Evolutionary conservation across 805 yeast species (phyloP), one percentile per base, ranked within the genome.

Genomic region (Candida piceae): DNA sequence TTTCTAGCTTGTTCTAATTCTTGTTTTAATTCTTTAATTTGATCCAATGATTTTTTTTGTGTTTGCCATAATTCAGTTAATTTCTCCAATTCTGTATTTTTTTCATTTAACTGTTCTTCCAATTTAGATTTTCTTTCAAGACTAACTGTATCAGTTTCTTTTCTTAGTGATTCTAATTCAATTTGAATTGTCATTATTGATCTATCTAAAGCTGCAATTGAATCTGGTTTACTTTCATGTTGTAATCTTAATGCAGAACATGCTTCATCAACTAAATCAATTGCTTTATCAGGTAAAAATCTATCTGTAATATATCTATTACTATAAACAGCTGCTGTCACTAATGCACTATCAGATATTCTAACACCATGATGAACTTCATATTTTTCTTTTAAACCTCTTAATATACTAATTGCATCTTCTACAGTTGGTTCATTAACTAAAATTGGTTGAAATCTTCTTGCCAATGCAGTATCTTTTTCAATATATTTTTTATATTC

Each of bases 311-410:
- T 85, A 58, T 90, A 90, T 45, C 98, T 72, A 55, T 87, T 85
- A 32, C 94, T 79, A 54, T 89, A 76, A 6, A 85, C 80, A 0
- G 96, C 96, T 10, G 97, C 96, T 0, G 96, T 84, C 2, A 90
- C 97, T 38, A 90, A 68, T 0, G 98, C 96, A 33, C 88, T 75
- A 56, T 90, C 98, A 4, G 90, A 75, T 41, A 90, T 86, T 45
- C 96, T 76, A 7, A 90, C 98, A 64, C 98, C 98, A 54, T 90
- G 98, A 53, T 90, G 98, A 2, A 90, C 96, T 56, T 90, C 98
- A 58, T 90, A 90, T 44, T 84, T 74, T 54, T 90, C 97, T 58
- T 90, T 89, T 52, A 90, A 70, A 4, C 98, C 98, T 55, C 98
- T 76, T 41, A 93, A 67, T 42, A 90, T 90, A 19, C 95, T 82